Evolutionary conservation across 352 stramenopile species (phyloP), one percentile per base, ranked within the genome.

Genomic region (Globisporangium polare): DNA sequence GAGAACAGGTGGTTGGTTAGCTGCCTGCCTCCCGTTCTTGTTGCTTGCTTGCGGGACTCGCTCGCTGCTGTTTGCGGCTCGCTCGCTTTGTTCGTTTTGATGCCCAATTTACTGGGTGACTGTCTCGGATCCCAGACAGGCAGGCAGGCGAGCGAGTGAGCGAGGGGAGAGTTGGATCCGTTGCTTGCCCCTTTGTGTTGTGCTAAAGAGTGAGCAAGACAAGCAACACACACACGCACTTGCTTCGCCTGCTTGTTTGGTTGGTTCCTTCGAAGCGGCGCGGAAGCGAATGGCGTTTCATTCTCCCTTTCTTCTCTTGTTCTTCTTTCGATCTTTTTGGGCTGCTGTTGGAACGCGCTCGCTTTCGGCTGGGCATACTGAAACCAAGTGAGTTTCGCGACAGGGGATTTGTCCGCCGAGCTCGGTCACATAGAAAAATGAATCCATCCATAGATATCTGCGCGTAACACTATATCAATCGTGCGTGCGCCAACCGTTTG

Each of bases 261-360:
- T 24, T 9, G 3, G 31, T 52, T 33, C 46, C 22, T 37, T 26
- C 18, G 27, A 54, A 53, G 29, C 29, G 47, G 49, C 18, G 27
- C 17, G 18, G 17, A 41, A 39, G 49, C 49, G 37, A 31, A 53
- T 9, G 9, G 24, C 27, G 49, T 55, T 55, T 39, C 49, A 26
- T 35, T 60, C 18, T 60, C 18, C 22, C 24, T 27, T 35, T 62
- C 20, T 52, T 62, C 18, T 62, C 10, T 53, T 8, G 13, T 56
- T 46, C 15, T 62, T 62, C 22, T 20, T 62, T 62, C 46, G 20
- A 49, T 50, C 13, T 54, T 56, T 63, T 63, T 35, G n/a, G n/a
- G n/a, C n/a, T 37, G n/a, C 8, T 45, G 46, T 47, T 49, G 33
- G 15, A 39, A 12, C 5, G 18, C 10, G 8, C 24, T 9, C 1